Conservation (phyloP, 2,329 filamentous ascomycete genomes). For the Arachnomyces sp. region DNA sequence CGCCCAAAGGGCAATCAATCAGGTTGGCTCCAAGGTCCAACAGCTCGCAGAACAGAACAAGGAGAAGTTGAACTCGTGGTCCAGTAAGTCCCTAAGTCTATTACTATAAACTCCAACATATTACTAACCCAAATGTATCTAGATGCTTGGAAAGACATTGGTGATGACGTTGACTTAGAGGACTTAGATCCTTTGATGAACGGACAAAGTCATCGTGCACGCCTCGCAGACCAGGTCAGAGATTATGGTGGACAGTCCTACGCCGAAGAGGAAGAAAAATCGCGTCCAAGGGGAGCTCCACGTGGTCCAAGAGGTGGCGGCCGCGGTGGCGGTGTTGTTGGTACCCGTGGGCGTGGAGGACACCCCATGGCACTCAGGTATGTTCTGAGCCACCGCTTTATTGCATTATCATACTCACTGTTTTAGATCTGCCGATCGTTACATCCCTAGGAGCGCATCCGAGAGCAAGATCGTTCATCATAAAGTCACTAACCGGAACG, state of each 20-base stretch:
- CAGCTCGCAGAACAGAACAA: slow-evolving; percentile 20
- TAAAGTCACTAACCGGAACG: no score
- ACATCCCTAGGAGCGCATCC: no score
- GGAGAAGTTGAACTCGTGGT: slow-evolving; percentile 22
- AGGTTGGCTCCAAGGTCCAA: slow-evolving; percentile 21
- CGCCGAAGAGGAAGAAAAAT: neutral
- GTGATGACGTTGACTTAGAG: slow-evolving; percentile 23
- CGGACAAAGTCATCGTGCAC: slow-evolving; percentile 32
- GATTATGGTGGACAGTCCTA: slow-evolving; percentile 13
- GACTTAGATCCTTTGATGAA: slow-evolving; percentile 24
- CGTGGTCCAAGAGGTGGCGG: slow-evolving; percentile 8
- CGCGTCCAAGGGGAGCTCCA: neutral
- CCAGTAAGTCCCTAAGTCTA: slow-evolving; percentile 20
- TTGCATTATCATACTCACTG: no score
- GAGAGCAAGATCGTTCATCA: no score
- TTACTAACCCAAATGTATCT: neutral
- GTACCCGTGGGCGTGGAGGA: slow-evolving; percentile 14
- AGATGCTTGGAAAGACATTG: slow-evolving; percentile 25
- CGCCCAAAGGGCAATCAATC: slow-evolving; percentile 21
- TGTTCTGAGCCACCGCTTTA: no score
- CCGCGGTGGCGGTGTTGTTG: slow-evolving; percentile 20
- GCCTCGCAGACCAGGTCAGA: slow-evolving; percentile 17
- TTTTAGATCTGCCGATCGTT: no score
- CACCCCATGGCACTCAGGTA: neutral
- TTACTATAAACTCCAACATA: slow-evolving; percentile 9